These are phyloP conservation scores for Whalleya microplaca DNA, from an alignment of 2,329 filamentous ascomycete genomes.

Conservation along the genomic window DNA sequence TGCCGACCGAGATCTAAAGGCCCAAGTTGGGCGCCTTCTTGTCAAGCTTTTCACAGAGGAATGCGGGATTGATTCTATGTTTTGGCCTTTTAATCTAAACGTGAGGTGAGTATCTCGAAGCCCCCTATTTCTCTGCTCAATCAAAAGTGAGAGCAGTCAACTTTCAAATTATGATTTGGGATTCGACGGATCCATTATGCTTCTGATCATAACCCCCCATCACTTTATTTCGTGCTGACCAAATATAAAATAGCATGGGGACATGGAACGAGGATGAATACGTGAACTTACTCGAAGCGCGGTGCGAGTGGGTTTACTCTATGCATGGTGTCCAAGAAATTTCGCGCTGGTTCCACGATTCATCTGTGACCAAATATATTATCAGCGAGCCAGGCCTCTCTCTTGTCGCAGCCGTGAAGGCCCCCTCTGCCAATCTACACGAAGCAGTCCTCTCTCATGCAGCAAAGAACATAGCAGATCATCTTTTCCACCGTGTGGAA, in stretches of 20 bases:
- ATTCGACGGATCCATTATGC: too few species aligned
- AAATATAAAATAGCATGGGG: constrained; percentile 19
- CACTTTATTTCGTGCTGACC: constrained; percentile 17
- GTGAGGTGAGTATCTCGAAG: constrained; percentile 3
- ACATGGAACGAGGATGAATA: constrained; percentile 34
- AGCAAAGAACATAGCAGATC: constrained; percentile 32
- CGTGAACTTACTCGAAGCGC: constrained; percentile 19
- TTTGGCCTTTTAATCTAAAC: constrained; percentile 31
- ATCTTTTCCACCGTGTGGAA: constrained; percentile 34
- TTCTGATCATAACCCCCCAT: too few species aligned
- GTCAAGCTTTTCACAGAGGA: constrained; percentile 35
- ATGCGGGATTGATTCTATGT: constrained; percentile 35
- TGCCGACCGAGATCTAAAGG: constrained; percentile 35
- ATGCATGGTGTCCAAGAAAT: constrained; percentile 30
- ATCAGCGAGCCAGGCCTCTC: constrained; percentile 13
- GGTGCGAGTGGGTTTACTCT: constrained; percentile 37
- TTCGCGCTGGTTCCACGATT: constrained; percentile 34
- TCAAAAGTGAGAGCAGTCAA: too few species aligned
- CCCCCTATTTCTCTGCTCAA: neutral
- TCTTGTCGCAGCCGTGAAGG: constrained; percentile 28
- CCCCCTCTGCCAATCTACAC: constrained; percentile 26
- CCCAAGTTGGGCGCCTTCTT: constrained; percentile 33
- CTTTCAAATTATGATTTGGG: too few species aligned
- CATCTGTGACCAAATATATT: constrained; percentile 31
- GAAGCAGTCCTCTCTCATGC: constrained; percentile 27